Evolutionary conservation across 2,329 filamentous ascomycete species (phyloP), one percentile per base, ranked within the genome.

Genomic region (Colletotrichum somersetense): DNA sequence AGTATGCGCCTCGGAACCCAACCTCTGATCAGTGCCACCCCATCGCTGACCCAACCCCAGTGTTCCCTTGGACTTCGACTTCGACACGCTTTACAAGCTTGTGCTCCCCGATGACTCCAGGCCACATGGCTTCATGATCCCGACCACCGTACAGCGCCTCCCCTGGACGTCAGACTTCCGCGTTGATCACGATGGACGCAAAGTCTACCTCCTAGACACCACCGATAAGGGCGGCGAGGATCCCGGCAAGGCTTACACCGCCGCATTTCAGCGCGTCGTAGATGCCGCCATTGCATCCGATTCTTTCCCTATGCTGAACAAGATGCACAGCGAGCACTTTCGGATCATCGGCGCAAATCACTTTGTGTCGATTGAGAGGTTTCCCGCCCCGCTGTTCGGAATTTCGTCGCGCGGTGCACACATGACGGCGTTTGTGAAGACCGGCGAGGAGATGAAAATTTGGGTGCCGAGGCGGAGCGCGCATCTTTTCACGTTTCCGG

Each of bases 391-490:
- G 3, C 82, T 94, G 5, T 93, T 94, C 74, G 92, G 92, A 10
- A 87, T 93, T 40, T 86, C 90, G 48, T 89, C 87, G 11, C 91
- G 91, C 72, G 91, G 91, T 40, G 87, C 84, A 2, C 90, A 94
- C 78, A 84, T 92, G 81, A 93, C 91, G 0, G 90, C 87, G 5
- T 93, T 91, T 77, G 85, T 81, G 14, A 76, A 72, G 12, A 85
- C 85, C 7, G 78, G 78, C n/a, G 73, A 81, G 2, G 79, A 78
- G 73, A 58, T 93, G 66, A 89, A 86, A 75, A 86, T 96, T 40
- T 96, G 93, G 93, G 87, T 93, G 1, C 91, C 93, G 0, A 84
- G 91, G 33, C 85, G 93, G 20, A 88, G 91, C 58, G 83, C 81
- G 61, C 87, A 85, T 12, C 92, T 95, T 77, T 88, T 91, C 79